Percentiles rank a stretch among this genome's conserved stretches.
phyloP scores from a whole-genome alignment of 345 rosid genomes.

The Acer yangbiense region DNA sequence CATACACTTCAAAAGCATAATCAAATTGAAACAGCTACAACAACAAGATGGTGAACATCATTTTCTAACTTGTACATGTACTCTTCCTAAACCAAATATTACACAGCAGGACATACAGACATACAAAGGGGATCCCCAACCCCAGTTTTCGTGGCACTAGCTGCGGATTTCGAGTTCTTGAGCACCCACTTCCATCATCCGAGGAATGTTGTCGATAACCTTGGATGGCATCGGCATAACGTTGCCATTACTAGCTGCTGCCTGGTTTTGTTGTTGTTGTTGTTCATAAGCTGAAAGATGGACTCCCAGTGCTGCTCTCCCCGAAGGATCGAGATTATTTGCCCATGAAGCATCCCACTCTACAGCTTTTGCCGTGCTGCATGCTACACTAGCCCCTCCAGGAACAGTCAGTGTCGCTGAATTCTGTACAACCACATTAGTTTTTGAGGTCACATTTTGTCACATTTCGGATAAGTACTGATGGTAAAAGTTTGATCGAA shows the following conservation, averaged over 20 bases:
- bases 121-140: not conserved
- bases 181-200: slow-evolving; percentile 43
- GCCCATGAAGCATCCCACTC: slow-evolving; percentile 93
- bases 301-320: slow-evolving; percentile 90
- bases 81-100: slow-evolving; percentile 1
- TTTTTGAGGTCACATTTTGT: not conserved
- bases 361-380: slow-evolving; percentile 86
- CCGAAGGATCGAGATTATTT: slow-evolving; percentile 91
- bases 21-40: not conserved
- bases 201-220: slow-evolving; percentile 39
- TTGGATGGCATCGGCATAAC: slow-evolving; percentile 38
- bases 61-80: slow-evolving; percentile 17
- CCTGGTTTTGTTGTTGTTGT: slow-evolving; percentile 16
- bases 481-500: not conserved
- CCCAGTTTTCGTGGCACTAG: slow-evolving; percentile 26
- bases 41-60: not conserved
- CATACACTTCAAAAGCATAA: not conserved
- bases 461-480: no score
- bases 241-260: slow-evolving; percentile 20
- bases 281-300: slow-evolving; percentile 72
- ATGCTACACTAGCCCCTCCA: slow-evolving; percentile 87
- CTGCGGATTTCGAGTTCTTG: slow-evolving; percentile 54
- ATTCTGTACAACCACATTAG: slow-evolving; percentile 45
- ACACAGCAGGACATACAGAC: slow-evolving; percentile 15
- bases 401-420: slow-evolving; percentile 86